Evolutionary conservation across 163 green algal species (phyloP).

Genomic region (Chlamydomonas reinhardtii): DNA sequence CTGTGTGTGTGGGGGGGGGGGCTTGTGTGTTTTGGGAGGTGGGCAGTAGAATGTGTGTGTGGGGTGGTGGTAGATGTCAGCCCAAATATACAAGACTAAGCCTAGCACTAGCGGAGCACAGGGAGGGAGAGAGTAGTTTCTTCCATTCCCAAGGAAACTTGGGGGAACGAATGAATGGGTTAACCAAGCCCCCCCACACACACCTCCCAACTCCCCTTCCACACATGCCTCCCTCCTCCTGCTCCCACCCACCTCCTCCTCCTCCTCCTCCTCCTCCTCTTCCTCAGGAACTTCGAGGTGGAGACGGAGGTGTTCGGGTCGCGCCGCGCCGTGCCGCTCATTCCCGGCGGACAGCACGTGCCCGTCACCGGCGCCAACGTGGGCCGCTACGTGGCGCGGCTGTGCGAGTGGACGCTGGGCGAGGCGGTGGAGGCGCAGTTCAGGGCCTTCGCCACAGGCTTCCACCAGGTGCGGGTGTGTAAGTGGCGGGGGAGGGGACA

Average conservation of each 20-base stretch:
- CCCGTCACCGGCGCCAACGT: constrained; percentile 82
- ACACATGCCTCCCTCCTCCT: too few relatives aligned
- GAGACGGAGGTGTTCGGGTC: constrained; percentile 78
- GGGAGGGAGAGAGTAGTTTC: too few relatives aligned
- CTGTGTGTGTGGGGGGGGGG: background rate
- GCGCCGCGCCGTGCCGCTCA: constrained; percentile 69
- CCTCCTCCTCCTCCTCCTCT: background rate
- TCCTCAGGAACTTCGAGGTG: constrained; percentile 66
- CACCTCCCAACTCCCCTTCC: too few relatives aligned
- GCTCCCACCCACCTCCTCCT: too few relatives aligned
- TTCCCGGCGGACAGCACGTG: constrained; percentile 69
- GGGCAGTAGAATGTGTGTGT: background rate
- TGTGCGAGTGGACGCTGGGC: constrained; percentile 64
- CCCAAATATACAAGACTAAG: too few relatives aligned
- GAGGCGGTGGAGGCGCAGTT: constrained; percentile 76
- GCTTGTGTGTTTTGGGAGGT: background rate
- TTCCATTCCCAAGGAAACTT: too few relatives aligned
- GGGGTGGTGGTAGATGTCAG: background rate
- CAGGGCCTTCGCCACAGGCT: constrained; percentile 78
- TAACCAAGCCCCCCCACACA: too few relatives aligned
- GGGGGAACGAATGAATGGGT: too few relatives aligned
- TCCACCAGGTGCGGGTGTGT: constrained; percentile 63
- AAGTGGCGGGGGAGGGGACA: background rate
- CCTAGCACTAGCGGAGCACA: too few relatives aligned
- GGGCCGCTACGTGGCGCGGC: background rate